Percentiles rank a stretch among this genome's conserved stretches.
These are phyloP conservation scores for Barnettozyma sp. DNA, from an alignment of 805 yeast genomes.

Conservation along the genomic window DNA sequence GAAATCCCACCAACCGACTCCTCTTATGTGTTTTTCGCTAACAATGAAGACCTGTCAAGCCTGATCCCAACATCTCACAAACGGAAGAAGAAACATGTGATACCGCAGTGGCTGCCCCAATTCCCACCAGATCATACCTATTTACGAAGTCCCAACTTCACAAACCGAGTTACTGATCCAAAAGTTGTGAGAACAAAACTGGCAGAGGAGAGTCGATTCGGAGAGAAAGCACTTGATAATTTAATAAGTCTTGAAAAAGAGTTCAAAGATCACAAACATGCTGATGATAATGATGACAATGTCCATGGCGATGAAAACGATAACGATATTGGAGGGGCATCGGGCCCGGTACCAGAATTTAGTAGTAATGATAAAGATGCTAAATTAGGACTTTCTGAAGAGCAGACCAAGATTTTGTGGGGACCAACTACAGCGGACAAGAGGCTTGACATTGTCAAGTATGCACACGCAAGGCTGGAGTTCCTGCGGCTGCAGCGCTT, in stretches of 20 bases:
- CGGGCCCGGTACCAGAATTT: too few species aligned
- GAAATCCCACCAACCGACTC: constrained; percentile 31
- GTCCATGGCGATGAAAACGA: constrained; percentile 4
- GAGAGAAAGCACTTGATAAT: constrained; percentile 69
- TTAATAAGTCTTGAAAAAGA: constrained; percentile 35
- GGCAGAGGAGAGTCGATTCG: constrained; percentile 74
- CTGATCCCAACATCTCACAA: constrained; percentile 47
- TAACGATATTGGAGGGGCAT: constrained; percentile 11
- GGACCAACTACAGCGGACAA: constrained; percentile 17
- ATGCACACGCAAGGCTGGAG: constrained; percentile 42
- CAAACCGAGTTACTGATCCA: constrained; percentile 59
- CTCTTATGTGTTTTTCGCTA: constrained; percentile 46
- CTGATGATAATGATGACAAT: constrained; percentile 8
- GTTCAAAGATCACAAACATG: constrained; percentile 1
- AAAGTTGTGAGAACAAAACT: constrained; percentile 61
- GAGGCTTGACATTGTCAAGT: constrained; percentile 49
- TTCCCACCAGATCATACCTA: constrained; percentile 94
- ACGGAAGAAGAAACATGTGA: constrained; percentile 30
- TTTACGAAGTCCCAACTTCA: constrained; percentile 64
- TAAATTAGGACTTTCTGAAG: constrained; percentile 6
- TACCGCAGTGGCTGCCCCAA: constrained; percentile 77
- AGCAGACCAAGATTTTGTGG: constrained; percentile 7
- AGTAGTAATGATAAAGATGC: constrained; percentile 7
- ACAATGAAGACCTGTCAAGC: constrained; percentile 42
- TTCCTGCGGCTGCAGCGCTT: constrained; percentile 29